phyloP scores from a whole-genome alignment of 257 asterid genomes.

The Petunia secreta region DNA sequence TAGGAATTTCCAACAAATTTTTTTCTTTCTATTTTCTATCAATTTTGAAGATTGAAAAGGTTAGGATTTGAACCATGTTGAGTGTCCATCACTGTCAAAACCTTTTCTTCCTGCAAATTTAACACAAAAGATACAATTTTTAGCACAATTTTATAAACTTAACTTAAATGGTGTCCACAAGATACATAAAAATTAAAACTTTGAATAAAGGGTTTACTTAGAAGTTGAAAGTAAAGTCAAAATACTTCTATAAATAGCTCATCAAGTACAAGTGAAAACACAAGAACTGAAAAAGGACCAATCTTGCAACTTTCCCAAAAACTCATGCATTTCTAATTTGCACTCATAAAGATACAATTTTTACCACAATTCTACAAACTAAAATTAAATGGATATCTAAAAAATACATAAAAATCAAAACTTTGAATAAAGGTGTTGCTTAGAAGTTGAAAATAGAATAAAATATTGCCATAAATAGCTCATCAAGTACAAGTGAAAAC shows the following conservation, averaged over 20 bases:
- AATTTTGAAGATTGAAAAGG: slow-evolving; percentile 28
- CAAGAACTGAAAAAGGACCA: slow-evolving; percentile 10
- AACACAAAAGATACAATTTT: slow-evolving; percentile 34
- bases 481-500: slow-evolving; percentile 23
- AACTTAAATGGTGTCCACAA: slow-evolving; percentile 29
- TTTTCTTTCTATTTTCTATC: slow-evolving; percentile 20
- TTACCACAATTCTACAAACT: too few relatives aligned
- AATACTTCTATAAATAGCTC: slow-evolving; percentile 36
- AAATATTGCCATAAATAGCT: slow-evolving; percentile 37
- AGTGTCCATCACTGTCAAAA: slow-evolving; percentile 69
- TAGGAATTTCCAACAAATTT: slow-evolving; percentile 31
- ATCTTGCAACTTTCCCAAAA: slow-evolving; percentile 18
- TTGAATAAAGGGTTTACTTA: slow-evolving; percentile 31
- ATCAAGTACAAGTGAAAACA: slow-evolving; percentile 22
- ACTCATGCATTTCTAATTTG: background rate
- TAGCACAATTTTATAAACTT: slow-evolving; percentile 30
- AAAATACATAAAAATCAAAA: slow-evolving; percentile 26
- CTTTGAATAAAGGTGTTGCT: slow-evolving; percentile 31
- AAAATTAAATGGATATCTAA: too few relatives aligned
- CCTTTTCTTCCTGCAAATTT: slow-evolving; percentile 68
- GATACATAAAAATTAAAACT: slow-evolving; percentile 30
- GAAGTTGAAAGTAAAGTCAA: slow-evolving; percentile 37
- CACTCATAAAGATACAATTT: background rate
- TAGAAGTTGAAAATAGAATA: slow-evolving; percentile 36
- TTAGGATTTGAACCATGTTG: slow-evolving; percentile 58